These are phyloP conservation scores for Pyrenophora tritici-repentis DNA, from an alignment of 2,329 filamentous ascomycete species.

Conservation along the genomic window DNA sequence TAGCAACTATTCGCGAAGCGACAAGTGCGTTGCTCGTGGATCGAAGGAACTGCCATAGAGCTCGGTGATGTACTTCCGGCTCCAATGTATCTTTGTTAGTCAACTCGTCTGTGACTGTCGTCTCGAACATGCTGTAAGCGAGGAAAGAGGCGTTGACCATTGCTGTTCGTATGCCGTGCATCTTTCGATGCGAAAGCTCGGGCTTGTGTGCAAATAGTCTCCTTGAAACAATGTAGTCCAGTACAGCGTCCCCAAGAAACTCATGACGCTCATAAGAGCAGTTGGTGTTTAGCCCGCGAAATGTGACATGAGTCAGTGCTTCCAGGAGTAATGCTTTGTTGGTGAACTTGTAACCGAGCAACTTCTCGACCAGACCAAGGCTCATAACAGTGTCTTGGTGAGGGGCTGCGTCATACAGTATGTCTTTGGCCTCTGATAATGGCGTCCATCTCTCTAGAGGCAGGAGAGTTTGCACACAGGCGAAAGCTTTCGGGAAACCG, in stretches of 20 bases:
- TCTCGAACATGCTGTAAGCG: conserved; percentile 73
- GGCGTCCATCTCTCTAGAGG: conserved; percentile 59
- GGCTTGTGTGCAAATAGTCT: conserved; percentile 61
- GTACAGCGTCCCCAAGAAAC: conserved; percentile 83
- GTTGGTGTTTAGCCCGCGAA: conserved; percentile 48
- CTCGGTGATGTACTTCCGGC: conserved; percentile 35
- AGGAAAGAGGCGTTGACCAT: conserved; percentile 82
- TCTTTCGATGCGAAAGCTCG: conserved; percentile 59
- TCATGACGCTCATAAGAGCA: conserved; percentile 76
- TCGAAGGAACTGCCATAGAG: conserved; percentile 74
- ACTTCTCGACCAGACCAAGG: conserved; percentile 58
- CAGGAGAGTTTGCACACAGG: conserved; percentile 67
- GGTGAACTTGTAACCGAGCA: conserved; percentile 74
- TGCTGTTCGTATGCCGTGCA: conserved; percentile 77
- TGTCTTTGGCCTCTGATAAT: conserved; percentile 32
- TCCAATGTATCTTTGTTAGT: conserved; percentile 40
- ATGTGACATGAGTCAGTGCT: conserved; percentile 78
- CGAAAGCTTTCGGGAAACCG: conserved; percentile 65
- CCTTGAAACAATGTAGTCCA: conserved; percentile 76
- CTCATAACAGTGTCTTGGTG: conserved; percentile 13
- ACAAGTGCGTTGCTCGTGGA: conserved; percentile 58
- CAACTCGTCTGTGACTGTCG: conserved; percentile 45
- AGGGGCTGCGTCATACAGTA: conserved; percentile 28
- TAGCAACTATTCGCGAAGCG: conserved; percentile 52
- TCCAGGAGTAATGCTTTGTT: conserved; percentile 72